phyloP scores from a whole-genome alignment of 2,329 filamentous ascomycete species.

The Hortaea sp. region DNA sequence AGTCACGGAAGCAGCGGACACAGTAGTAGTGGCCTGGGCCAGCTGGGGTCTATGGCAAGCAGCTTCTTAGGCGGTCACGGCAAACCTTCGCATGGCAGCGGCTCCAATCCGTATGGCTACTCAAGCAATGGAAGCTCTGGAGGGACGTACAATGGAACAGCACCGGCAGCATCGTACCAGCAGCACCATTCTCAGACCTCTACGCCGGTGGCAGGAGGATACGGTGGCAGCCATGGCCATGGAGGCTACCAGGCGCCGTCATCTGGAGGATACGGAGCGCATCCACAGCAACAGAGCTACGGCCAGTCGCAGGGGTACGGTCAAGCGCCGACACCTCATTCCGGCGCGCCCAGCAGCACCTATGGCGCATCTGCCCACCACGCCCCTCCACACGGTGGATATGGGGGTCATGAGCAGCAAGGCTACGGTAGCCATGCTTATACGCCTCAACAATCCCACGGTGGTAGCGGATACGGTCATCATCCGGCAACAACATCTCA shows the following conservation, averaged over 20 bases:
- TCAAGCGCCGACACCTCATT: constrained; percentile 10
- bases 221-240: constrained; percentile 8
- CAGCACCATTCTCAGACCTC: constrained; percentile 12
- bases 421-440: constrained; percentile 11
- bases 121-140: constrained; percentile 18
- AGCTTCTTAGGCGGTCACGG: constrained; percentile 22
- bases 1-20: constrained; percentile 6
- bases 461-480: constrained; percentile 1
- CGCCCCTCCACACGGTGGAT: constrained; percentile 1
- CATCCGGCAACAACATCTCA: neutral
- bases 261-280: constrained; percentile 4
- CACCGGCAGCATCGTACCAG: constrained; percentile 27
- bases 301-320: constrained; percentile 7
- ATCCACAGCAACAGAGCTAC: constrained; percentile 1
- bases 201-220: neutral
- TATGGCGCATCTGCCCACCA: constrained; percentile 5
- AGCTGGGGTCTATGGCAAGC: constrained; percentile 17
- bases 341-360: constrained; percentile 5
- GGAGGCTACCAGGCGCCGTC: constrained; percentile 10
- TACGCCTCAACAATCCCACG: neutral
- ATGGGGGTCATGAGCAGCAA: constrained; percentile 5
- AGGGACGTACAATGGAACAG: constrained; percentile 27
- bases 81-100: constrained; percentile 17
- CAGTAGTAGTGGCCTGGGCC: constrained; percentile 15
- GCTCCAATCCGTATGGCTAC: constrained; percentile 26